A percentile compares a stretch with the other conserved stretches of the same genome.
These are phyloP conservation scores for Fraxinus latifolia DNA, from an alignment of 305 asterid species.

Conservation along the genomic window DNA sequence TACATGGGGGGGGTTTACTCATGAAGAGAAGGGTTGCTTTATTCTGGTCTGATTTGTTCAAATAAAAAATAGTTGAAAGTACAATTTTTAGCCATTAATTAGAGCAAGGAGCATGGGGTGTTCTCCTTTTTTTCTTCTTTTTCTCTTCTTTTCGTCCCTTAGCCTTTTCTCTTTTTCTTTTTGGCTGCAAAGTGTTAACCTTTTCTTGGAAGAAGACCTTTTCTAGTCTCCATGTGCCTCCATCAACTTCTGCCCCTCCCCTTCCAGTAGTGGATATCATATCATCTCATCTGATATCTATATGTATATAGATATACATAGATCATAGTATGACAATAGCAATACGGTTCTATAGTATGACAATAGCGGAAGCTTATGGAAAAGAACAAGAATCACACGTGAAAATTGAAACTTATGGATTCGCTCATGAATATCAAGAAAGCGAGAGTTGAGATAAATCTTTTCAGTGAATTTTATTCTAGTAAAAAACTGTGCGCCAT, in stretches of 20 bases:
- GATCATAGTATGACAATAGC: neutral
- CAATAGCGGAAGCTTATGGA: neutral
- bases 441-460: neutral
- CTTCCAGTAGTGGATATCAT: constrained; percentile 32
- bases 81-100: constrained; percentile 21
- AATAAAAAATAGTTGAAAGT: constrained; percentile 22
- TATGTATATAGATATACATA: neutral
- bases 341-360: neutral
- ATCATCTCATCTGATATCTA: constrained; percentile 19
- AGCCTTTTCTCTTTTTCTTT: constrained; percentile 33
- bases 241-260: constrained; percentile 35
- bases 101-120: constrained; percentile 51
- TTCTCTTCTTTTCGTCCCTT: constrained; percentile 24
- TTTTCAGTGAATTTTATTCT: neutral
- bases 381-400: neutral
- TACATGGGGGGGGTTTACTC: neutral
- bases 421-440: neutral
- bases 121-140: constrained; percentile 29
- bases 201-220: constrained; percentile 53
- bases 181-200: constrained; percentile 49
- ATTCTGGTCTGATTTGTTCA: constrained; percentile 17
- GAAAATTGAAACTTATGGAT: neutral
- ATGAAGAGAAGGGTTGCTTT: neutral
- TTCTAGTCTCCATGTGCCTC: constrained; percentile 56
- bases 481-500: too few relatives aligned